Base-by-base conservation (phyloP, 176 grass and related monocot genomes). In the Miscanthus lutarioriparius region DNA sequence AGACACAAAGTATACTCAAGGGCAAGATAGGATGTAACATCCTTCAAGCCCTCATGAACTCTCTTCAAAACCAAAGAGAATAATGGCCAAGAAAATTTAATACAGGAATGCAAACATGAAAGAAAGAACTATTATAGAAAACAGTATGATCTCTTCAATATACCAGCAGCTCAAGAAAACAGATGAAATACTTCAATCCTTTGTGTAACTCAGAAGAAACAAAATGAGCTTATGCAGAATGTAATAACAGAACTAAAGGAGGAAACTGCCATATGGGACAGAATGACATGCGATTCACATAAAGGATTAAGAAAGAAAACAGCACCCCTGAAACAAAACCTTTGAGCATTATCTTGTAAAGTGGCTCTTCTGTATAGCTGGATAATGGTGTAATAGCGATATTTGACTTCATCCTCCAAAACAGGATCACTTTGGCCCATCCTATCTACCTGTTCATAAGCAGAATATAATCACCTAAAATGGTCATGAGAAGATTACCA, bases 351-450 rank as follows among this genome's bases (percentile, higher is more conserved):
- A 91, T 96, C 96, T 89, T 96, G 96, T 82, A 99, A 85, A 86
- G 92, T 96, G 80, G 96, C 88, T 78, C 93, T 90, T 90, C 93
- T 91, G 58, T 99, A 99, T 54, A 99, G 79, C 84, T 99, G 93
- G 78, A 99, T 96, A 61, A 96, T 94, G 76, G 91, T 94, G 87
- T 94, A 94, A 81, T 94, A 99, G 43, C 96, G 93, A 63, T 89
- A 99, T 78, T 99, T 99, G 78, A 99, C 93, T 89, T 99, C 96
- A 54, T 99, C 96, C 86, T 99, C 96, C 88, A 99, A 85, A 81
- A 90, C 84, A 48, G 96, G 91, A 48, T 99, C 96, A 66, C 85
- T 91, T 74, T 91, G 81, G 64, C 81, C 93, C 84, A 89, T 90
- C 70, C 81, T 90, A 74, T 99, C 93, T 47, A 94, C 91, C 96